Evolutionary conservation across 768 basidiomycete species (phyloP), one percentile per base, ranked within the genome.

Genomic region (Psilocybe subaeruginosa): DNA sequence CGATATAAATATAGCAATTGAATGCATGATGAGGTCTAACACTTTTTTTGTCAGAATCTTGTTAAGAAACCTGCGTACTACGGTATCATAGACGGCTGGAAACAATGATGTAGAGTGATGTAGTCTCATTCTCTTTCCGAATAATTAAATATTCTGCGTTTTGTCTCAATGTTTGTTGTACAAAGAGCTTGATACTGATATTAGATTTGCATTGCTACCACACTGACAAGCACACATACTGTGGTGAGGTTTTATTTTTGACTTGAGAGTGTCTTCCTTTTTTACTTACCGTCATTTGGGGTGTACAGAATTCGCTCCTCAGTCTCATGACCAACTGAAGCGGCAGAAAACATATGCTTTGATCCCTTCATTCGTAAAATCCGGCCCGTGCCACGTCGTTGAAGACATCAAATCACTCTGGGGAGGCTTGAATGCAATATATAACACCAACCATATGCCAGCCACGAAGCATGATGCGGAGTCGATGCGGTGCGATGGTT

Each of bases 31-130:
- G 45, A 16, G 35, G 30, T 12, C 52, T 54, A 23, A 58, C 19
- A 48, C 35, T 37, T 23, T 9, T 75, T 75, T 69, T 47, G 1
- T 31, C 62, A 73, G 70, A 73, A 73, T 54, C 58, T 77, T 23
- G 62, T 69, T 11, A 70, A 68, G 57, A 78, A 79, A 69, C 77
- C 77, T 17, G 78, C 78, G 2, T 80, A 77, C 59, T 66, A 72
- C 49, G 78, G 78, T 17, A 78, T 78, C 35, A 69, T 74, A 11
- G 67, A 66, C 23, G 72, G 69, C 5, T 69, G 63, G 60, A 61
- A 47, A 46, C 39, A 35, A 17, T 60, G 51, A 60, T 61, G 29
- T 29, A 30, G 31, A 35, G 17, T 60, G 51, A 58, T 61, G 29
- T 29, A 30, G 31, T 55, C 19, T 33, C 14, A 12, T 45, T 45